A percentile compares a stretch with the other conserved stretches of the same genome.
These are phyloP conservation scores for Blumeria graminis DNA, from an alignment of 2,329 filamentous ascomycete species.

Conservation along the genomic window DNA sequence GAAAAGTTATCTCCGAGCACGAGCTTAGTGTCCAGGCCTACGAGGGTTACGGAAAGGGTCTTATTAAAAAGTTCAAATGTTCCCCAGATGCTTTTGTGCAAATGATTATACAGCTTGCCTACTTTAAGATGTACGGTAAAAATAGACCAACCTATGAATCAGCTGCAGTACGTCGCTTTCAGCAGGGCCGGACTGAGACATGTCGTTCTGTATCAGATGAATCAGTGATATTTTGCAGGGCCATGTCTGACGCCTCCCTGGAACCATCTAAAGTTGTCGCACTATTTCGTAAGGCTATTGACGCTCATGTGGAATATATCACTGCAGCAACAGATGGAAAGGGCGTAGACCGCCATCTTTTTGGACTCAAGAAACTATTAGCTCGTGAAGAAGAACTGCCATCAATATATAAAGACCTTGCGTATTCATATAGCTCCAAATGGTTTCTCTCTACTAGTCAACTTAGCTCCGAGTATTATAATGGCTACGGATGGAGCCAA, in stretches of 20 bases:
- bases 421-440: slow-evolving; percentile 57
- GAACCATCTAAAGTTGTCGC: slow-evolving; percentile 41
- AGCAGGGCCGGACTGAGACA: slow-evolving; percentile 87
- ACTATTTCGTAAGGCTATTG: slow-evolving; percentile 61
- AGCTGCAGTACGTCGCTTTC: slow-evolving; percentile 81
- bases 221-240: slow-evolving; percentile 67
- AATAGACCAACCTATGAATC: slow-evolving; percentile 96
- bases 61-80: slow-evolving; percentile 99
- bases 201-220: slow-evolving; percentile 84
- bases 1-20: slow-evolving; percentile 59
- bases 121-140: slow-evolving; percentile 97
- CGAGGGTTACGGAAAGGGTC: slow-evolving; percentile 89
- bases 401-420: slow-evolving; percentile 64
- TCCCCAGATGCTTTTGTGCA: slow-evolving; percentile 94
- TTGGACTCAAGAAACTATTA: slow-evolving; percentile 81
- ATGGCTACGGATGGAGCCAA: slow-evolving; percentile 97
- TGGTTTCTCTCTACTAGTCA: slow-evolving; percentile 85
- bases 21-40: slow-evolving; percentile 86
- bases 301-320: slow-evolving; percentile 77
- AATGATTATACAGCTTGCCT: slow-evolving; percentile 95
- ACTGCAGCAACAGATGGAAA: slow-evolving; percentile 70
- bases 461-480: slow-evolving; percentile 90
- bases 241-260: slow-evolving; percentile 48
- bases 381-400: slow-evolving; percentile 60
- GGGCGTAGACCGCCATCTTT: slow-evolving; percentile 90